Conservation (phyloP, 495 filamentous ascomycete genomes). For the Xylaria castorea region DNA sequence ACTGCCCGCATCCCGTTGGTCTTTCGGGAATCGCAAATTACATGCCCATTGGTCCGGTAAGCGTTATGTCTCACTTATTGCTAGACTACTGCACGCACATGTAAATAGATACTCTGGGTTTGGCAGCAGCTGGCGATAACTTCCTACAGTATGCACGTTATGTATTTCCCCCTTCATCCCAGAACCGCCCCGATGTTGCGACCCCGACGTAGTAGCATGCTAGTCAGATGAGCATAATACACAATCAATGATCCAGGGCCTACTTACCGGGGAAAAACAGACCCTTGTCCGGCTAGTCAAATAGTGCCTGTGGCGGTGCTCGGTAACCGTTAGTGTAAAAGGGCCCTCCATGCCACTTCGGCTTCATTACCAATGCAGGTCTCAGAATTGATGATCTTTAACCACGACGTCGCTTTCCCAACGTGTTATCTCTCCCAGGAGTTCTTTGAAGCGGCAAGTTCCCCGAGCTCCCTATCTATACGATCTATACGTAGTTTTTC, state of each 20-base stretch:
- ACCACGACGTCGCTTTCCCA: constrained; percentile 7
- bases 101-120: not conserved
- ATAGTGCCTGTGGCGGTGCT: constrained; percentile 21
- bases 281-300: constrained; percentile 7
- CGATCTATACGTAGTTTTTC: constrained; percentile 6
- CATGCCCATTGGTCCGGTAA: constrained; percentile 25
- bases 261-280: not conserved
- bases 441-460: constrained; percentile 8
- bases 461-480: not conserved
- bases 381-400: constrained; percentile 15
- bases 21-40: constrained; percentile 10
- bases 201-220: not conserved
- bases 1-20: constrained; percentile 15
- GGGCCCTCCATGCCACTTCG: not conserved
- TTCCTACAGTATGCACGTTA: not conserved
- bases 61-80: constrained; percentile 12
- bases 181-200: not conserved
- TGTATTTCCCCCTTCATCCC: not conserved
- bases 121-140: constrained; percentile 2
- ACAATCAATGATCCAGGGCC: not conserved
- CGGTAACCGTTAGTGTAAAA: not conserved
- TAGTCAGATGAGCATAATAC: not conserved
- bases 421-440: not conserved
- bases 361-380: constrained; percentile 18
- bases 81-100: constrained; percentile 8